Conservation (phyloP, 2,329 filamentous ascomycete species). For the Cordyceps pruinosa region DNA sequence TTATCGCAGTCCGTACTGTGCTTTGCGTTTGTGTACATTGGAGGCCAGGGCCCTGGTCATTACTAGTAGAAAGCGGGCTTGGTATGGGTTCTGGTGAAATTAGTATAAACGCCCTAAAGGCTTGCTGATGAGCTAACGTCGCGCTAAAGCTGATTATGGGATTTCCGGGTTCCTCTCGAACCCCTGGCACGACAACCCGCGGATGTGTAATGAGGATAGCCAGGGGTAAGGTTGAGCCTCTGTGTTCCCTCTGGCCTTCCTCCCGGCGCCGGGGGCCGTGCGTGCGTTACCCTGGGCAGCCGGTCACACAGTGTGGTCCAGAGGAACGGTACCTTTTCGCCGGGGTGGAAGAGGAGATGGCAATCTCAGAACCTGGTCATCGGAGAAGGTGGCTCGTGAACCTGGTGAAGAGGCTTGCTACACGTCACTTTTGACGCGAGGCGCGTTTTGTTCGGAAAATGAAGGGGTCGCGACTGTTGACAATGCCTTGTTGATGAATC, state of each 20-base stretch:
- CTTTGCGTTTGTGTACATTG: neutral
- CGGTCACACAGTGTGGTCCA: neutral
- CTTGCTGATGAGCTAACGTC: too few relatives aligned
- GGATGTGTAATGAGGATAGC: conserved; percentile 7
- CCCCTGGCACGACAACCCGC: too few relatives aligned
- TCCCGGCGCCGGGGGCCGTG: neutral
- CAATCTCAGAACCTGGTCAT: neutral
- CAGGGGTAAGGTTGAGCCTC: conserved; percentile 7
- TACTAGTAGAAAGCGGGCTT: too few relatives aligned
- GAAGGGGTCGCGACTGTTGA: too few relatives aligned
- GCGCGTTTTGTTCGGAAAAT: too few relatives aligned
- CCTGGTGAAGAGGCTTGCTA: too few relatives aligned
- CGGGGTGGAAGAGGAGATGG: neutral
- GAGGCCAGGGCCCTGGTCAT: neutral
- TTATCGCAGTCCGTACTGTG: too few relatives aligned
- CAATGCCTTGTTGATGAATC: too few relatives aligned
- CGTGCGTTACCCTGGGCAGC: neutral
- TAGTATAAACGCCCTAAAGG: neutral
- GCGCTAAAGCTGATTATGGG: conserved; percentile 1
- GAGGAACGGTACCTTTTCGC: neutral
- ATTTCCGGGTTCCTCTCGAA: too few relatives aligned
- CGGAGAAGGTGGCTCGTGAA: neutral
- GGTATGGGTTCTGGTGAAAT: neutral
- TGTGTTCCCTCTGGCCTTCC: too few relatives aligned
- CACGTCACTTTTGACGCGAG: too few relatives aligned